A percentile compares a stretch with the other conserved stretches of the same genome.
phyloP scores from a whole-genome alignment of 768 basidiomycete species.

The Psilocybe cubensis region DNA sequence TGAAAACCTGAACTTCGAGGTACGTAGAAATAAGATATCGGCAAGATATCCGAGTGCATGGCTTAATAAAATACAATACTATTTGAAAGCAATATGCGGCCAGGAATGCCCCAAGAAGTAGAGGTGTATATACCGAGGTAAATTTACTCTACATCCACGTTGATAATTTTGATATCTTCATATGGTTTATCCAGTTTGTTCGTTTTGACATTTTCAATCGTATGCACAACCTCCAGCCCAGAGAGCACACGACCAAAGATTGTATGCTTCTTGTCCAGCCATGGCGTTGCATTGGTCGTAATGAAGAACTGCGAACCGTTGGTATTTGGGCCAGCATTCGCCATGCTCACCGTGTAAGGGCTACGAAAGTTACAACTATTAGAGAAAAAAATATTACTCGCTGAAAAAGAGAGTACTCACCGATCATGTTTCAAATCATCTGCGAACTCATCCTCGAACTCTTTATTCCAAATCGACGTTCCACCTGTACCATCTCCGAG shows the following conservation, averaged over 20 bases:
- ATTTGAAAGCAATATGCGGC: background rate
- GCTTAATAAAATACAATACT: background rate
- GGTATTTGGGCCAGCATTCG: conserved; percentile 86
- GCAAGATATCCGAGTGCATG: too few relatives aligned
- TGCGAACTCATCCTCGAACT: conserved; percentile 94
- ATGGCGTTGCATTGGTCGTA: conserved; percentile 92
- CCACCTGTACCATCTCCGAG: conserved; percentile 95
- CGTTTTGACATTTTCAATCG: conserved; percentile 89
- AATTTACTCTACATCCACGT: conserved; percentile 68
- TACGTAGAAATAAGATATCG: too few relatives aligned
- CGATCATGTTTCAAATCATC: conserved; percentile 90
- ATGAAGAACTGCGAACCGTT: conserved; percentile 99
- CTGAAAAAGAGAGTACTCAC: conserved; percentile 36
- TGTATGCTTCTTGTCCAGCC: conserved; percentile 91
- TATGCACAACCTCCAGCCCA: conserved; percentile 88
- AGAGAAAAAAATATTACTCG: background rate
- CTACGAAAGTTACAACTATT: conserved; percentile 45
- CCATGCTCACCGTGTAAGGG: conserved; percentile 96
- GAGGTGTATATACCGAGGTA: background rate
- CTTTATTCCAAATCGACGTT: conserved; percentile 84
- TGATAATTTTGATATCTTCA: conserved; percentile 92
- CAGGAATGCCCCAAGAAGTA: background rate
- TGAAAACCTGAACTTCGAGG: too few relatives aligned
- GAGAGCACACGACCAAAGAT: conserved; percentile 90
- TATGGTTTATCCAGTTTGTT: conserved; percentile 88